Base-by-base conservation (phyloP, 306 rosid species). In the Cicer judaicum region DNA sequence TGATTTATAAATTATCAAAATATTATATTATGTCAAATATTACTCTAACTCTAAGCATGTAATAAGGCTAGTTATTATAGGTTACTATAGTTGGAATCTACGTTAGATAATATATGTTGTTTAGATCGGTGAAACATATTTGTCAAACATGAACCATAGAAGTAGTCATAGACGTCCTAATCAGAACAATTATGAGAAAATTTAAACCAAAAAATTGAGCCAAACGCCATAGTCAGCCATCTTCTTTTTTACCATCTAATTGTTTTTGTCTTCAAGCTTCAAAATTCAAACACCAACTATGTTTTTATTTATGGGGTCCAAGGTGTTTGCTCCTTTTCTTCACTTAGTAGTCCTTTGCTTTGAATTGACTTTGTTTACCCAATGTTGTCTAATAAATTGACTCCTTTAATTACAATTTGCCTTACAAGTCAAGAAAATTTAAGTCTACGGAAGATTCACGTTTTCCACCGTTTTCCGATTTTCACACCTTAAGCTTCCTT, bases 341-440 rank as follows among this genome's bases (percentile, higher is more conserved):
- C 7, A 15, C 2, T 62, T 4, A 7, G 34, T 18, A 41, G 41
- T 9, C 1, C 19, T 54, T 55, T 53, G 68, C 46, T 73, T 55
- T 56, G 34, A 43, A 43, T 65, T 79, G 75, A 73, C 70, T 79
- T 79, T 79, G 48, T 44, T 11, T 73, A 48, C 63, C 75, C 52
- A 39, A 73, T 52, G 46, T 75, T 34, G 62, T 34, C 14, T 62
- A 13, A 68, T 68, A 62, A 62, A 62, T 68, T 80, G 76, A 75
- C 67, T 42, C 19, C 19, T 75, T 69, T 36, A 63, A 21, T 29
- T 29, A 29, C 59, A 40, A 67, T 68, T 78, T 78, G 82, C 66
- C 76, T 65, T 70, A 39, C 41, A 83, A 79, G 68, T 39, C 80
- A 83, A 66, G 74, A 68, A 52, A 63, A 12, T 29, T 34, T 55